These are phyloP conservation scores for Sugiyamaella marilandica DNA, from an alignment of 805 yeast species.

Conservation along the genomic window DNA sequence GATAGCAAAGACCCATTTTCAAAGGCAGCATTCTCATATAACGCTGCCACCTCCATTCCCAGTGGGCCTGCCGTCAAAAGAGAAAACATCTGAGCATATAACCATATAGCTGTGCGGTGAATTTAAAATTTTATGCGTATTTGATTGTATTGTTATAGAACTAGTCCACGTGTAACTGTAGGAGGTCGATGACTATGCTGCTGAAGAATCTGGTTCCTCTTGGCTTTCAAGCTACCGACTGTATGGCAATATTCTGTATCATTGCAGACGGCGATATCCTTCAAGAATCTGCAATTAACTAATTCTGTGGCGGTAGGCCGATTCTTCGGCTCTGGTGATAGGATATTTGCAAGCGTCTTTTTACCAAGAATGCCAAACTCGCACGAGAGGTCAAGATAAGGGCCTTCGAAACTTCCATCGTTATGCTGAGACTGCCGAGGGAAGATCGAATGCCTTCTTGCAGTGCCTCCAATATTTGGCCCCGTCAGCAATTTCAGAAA, in stretches of 20 bases:
- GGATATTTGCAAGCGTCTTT: slow-evolving; percentile 20
- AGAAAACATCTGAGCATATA: not conserved
- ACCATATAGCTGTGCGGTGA: no score
- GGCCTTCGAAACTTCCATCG: not conserved
- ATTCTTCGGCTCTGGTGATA: slow-evolving; percentile 17
- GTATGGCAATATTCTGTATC: not conserved
- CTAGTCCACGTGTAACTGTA: no score
- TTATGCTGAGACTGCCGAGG: not conserved
- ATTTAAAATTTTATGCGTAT: no score
- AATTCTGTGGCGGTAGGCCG: not conserved
- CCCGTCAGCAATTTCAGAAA: slow-evolving; percentile 13
- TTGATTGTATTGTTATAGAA: no score
- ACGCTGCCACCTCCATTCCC: not conserved
- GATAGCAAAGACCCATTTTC: not conserved
- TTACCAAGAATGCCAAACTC: slow-evolving; percentile 24
- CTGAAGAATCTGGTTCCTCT: no score
- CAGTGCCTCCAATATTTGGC: slow-evolving; percentile 1
- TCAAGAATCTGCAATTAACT: not conserved
- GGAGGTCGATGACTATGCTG: no score
- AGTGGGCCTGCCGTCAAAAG: not conserved
- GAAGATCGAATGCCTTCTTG: no score
- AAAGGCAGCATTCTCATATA: not conserved
- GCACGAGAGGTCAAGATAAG: slow-evolving; percentile 8
- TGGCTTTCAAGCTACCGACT: no score
- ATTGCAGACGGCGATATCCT: not conserved